Base-by-base conservation (phyloP, 2,329 filamentous ascomycete species). In the Fusarium humuli region DNA sequence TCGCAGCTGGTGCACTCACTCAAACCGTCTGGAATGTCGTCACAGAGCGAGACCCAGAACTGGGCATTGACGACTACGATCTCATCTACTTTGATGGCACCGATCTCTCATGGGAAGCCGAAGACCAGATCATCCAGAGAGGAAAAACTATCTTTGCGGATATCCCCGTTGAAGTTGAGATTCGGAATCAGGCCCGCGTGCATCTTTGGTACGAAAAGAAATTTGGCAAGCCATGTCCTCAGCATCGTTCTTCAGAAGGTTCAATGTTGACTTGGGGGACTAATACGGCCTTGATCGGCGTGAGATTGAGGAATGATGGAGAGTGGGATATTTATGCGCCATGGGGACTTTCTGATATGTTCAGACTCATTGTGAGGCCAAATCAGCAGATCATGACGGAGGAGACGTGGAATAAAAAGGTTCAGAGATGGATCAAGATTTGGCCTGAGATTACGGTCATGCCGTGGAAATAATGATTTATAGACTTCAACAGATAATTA, bases 11-110 rank as follows among this genome's bases (percentile, higher is more conserved):
- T 29, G 72, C 78, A 22, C 60, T 80, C 44, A 80, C 79, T 3
- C 80, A 81, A 30, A 80, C 80, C 0, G 77, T 81, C n/a, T 81
- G 80, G 80, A 81, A 81, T 57, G 63, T 72, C 18, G 63, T 78
- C 14, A 76, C 76, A 5, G 48, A 61, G 9, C 64, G 74, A 8
- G 70, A 75, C 5, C 71, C 79, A 0, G 75, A 79, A 10, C 75
- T 72, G 1, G 79, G 80, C 44, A 81, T 81, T 53, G 48, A 71
- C 16, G 80, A 81, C 66, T 81, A 81, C 60, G 80, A 81, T 41
- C 65, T 81, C 16, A 73, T 81, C 22, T 81, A 81, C 47, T 77
- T 74, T 12, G 79, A 81, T 58, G 61, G 40, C 14, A 62, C 75
- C 0, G 78, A 81, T 45, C 52, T 79, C 4, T 81, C 79, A 0